These are phyloP conservation scores for Escovopsis weberi DNA, from an alignment of 2,329 filamentous ascomycete genomes.

Conservation along the genomic window DNA sequence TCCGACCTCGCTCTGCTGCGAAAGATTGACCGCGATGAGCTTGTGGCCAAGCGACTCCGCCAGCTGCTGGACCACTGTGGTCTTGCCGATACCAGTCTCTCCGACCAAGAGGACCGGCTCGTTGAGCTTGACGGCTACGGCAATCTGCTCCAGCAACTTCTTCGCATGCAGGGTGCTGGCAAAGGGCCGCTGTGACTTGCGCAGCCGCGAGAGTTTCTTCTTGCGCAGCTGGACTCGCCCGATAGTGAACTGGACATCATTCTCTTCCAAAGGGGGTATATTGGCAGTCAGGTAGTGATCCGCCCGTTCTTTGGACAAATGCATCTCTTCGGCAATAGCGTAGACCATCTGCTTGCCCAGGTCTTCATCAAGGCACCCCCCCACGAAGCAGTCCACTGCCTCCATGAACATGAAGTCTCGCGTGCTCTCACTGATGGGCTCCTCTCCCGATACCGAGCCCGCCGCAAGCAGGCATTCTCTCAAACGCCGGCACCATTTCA, in stretches of 20 bases:
- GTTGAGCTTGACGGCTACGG: slow-evolving; percentile 64
- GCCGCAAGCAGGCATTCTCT: slow-evolving; percentile 46
- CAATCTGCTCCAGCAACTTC: slow-evolving; percentile 75
- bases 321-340: slow-evolving; percentile 73
- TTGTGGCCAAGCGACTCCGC: slow-evolving; percentile 73
- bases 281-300: slow-evolving; percentile 64
- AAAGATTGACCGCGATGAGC: slow-evolving; percentile 85
- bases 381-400: slow-evolving; percentile 82
- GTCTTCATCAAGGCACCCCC: slow-evolving; percentile 55
- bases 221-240: slow-evolving; percentile 53
- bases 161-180: slow-evolving; percentile 79
- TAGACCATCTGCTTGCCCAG: slow-evolving; percentile 46
- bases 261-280: slow-evolving; percentile 54
- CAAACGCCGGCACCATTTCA: slow-evolving; percentile 82
- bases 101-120: slow-evolving; percentile 92
- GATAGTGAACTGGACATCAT: slow-evolving; percentile 41
- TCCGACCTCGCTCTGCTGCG: slow-evolving; percentile 94
- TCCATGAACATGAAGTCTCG: slow-evolving; percentile 85
- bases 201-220: slow-evolving; percentile 31
- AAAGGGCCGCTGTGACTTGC: slow-evolving; percentile 52
- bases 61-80: slow-evolving; percentile 85
- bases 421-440: slow-evolving; percentile 56
- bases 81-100: slow-evolving; percentile 97
- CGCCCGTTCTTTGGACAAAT: slow-evolving; percentile 67
- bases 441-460: slow-evolving; percentile 50